Conservation (phyloP, 2,329 filamentous ascomycete genomes). For the Ascochyta lentis region DNA sequence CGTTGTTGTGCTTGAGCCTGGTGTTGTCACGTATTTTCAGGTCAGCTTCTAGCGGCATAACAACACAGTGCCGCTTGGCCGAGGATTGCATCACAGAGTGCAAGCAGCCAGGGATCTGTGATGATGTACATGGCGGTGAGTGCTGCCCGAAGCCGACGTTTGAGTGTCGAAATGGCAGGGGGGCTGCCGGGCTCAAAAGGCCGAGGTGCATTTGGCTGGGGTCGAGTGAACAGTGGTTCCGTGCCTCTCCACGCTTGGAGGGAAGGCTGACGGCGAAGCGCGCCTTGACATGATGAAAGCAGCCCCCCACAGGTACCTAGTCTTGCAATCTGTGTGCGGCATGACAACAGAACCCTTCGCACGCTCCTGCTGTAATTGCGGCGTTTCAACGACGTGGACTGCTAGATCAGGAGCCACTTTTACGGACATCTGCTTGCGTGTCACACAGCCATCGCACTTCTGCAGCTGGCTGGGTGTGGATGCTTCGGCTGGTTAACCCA, state of each 20-base stretch:
- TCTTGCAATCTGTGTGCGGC: constrained; percentile 32
- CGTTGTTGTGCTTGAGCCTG: constrained; percentile 31
- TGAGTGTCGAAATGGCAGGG: constrained; percentile 37
- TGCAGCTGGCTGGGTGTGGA: constrained; percentile 33
- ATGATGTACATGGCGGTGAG: constrained; percentile 49
- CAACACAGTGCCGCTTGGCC: constrained; percentile 22
- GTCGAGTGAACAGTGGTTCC: constrained; percentile 43
- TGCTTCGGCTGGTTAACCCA: constrained; percentile 26
- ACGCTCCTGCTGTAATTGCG: constrained; percentile 35
- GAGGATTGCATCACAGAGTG: constrained; percentile 33
- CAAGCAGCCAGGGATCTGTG: constrained; percentile 24
- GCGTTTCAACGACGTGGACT: constrained; percentile 34
- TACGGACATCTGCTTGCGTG: constrained; percentile 23
- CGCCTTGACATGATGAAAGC: constrained; percentile 28
- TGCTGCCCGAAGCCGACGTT: constrained; percentile 37
- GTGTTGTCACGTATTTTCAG: constrained; percentile 22
- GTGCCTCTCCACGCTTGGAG: constrained; percentile 39
- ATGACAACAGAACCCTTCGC: constrained; percentile 41
- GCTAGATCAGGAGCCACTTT: constrained; percentile 28
- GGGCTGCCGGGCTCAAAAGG: constrained; percentile 38
- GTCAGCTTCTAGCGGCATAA: constrained; percentile 8
- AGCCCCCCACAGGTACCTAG: constrained; percentile 24
- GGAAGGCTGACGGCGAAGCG: constrained; percentile 29
- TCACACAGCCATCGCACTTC: constrained; percentile 32
- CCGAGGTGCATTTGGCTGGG: constrained; percentile 45